These are phyloP conservation scores for Malassezia caprae DNA, from an alignment of 1,284 basidiomycete species.

Conservation along the genomic window DNA sequence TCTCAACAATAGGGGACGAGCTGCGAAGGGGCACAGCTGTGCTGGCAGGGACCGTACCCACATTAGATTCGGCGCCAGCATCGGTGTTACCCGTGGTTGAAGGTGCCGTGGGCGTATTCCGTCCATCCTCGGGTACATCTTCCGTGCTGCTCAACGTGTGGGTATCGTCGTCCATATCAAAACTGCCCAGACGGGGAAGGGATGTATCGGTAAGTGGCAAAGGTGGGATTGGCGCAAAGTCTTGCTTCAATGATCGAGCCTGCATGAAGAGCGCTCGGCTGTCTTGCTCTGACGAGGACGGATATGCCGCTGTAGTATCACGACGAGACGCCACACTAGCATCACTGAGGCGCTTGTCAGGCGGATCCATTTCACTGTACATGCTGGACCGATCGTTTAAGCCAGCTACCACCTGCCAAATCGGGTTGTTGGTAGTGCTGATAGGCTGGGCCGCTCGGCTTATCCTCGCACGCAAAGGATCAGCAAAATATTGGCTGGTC, in stretches of 20 bases:
- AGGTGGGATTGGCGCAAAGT: neutral
- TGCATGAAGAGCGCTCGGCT: conserved; percentile 7
- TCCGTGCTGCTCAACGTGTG: conserved; percentile 3
- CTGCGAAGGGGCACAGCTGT: neutral
- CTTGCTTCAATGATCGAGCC: neutral
- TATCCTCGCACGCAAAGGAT: neutral
- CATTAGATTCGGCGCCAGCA: neutral
- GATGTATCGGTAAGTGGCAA: neutral
- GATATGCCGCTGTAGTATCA: neutral
- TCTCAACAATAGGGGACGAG: neutral
- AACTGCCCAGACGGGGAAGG: neutral
- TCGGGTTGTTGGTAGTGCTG: conserved; percentile 8
- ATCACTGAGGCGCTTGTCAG: conserved; percentile 10
- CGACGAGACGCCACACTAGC: conserved; percentile 2
- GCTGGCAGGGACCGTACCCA: neutral
- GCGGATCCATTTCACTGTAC: conserved; percentile 4
- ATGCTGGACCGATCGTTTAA: conserved; percentile 15
- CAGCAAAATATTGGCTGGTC: neutral
- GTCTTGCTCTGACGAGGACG: neutral
- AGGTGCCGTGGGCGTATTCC: neutral
- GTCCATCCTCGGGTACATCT: neutral
- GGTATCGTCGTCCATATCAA: neutral
- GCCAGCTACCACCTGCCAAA: conserved; percentile 17
- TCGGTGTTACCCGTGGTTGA: neutral
- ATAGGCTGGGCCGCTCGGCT: neutral